phyloP scores from a whole-genome alignment of 2,329 filamentous ascomycete species.

The Alternaria sp. region DNA sequence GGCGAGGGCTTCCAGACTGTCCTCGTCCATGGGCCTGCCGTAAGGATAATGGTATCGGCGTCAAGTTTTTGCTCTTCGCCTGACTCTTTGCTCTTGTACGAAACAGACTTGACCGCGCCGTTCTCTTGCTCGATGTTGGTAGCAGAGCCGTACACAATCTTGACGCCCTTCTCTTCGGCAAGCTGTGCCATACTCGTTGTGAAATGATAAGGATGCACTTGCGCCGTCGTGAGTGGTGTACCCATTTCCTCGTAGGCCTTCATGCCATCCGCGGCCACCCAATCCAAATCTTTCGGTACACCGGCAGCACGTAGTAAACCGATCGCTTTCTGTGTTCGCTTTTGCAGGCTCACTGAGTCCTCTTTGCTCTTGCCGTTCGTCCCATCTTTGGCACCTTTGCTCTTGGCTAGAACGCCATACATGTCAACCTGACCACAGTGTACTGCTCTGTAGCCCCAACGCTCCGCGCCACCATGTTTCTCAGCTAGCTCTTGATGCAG shows the following conservation, averaged over 20 bases:
- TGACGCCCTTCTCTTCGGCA: slow-evolving; percentile 67
- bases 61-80: slow-evolving; percentile 59
- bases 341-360: slow-evolving; percentile 63
- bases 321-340: slow-evolving; percentile 61
- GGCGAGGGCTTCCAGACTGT: slow-evolving; percentile 63
- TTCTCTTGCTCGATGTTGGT: slow-evolving; percentile 68
- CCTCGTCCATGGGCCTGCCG: slow-evolving; percentile 70
- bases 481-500: slow-evolving; percentile 86
- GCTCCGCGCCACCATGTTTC: slow-evolving; percentile 78
- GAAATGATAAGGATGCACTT: slow-evolving; percentile 93
- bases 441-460: slow-evolving; percentile 87
- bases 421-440: slow-evolving; percentile 74
- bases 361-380: slow-evolving; percentile 45
- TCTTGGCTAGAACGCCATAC: slow-evolving; percentile 51
- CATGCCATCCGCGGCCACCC: slow-evolving; percentile 76
- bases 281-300: slow-evolving; percentile 82
- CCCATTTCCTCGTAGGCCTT: slow-evolving; percentile 85
- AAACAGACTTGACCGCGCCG: slow-evolving; percentile 70
- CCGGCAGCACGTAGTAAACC: slow-evolving; percentile 64
- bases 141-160: slow-evolving; percentile 74
- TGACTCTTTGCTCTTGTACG: slow-evolving; percentile 63
- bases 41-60: slow-evolving; percentile 67
- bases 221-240: slow-evolving; percentile 80
- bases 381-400: slow-evolving; percentile 33
- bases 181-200: slow-evolving; percentile 83